Evolutionary conservation across 495 filamentous ascomycete genomes (phyloP), one percentile per base, ranked within the genome.

Genomic region (Daldinia decipiens): DNA sequence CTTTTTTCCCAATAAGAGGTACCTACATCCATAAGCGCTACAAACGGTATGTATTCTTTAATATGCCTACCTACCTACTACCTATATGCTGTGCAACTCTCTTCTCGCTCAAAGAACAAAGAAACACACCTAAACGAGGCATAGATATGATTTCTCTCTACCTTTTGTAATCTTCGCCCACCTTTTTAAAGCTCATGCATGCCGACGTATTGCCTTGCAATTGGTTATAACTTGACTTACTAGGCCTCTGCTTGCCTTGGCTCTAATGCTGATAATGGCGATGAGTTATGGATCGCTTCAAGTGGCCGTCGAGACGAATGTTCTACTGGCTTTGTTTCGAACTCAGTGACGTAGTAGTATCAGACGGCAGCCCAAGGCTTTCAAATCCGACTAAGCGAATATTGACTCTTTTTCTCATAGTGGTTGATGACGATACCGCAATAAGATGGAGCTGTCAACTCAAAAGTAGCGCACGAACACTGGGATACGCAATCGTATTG

Each of bases 381-480:
- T 19, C 13, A 34, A n/a, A 53, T 11, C 45, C 59, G 17, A 39
- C 45, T 38, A 62, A 52, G 29, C 50, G 17, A 21, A 24, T 47
- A 47, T 47, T 47, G 43, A 4, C 45, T 31, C 45, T 17, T 31
- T 29, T 15, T 13, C 27, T 53, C 27, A 17, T 17, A 53, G 24
- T 24, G 15, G 26, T 31, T 53, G 15, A 5, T 5, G 21, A 53
- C 27, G 27, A 29, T 53, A 5, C 11, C 50, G 11, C 26, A 29
- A 31, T 53, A 11, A 13, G 15, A 27, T 12, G 12, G 13, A 15
- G 24, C 50, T 34, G 32, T 34, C 32, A 53, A 40, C 45, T 62
- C 32, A 45, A 53, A 39, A 53, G 19, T 21, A 32, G 47, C 59
- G 47, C 59, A 50, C 34, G 39, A 5, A 8, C 43, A n/a, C 27